phyloP scores from a whole-genome alignment of 768 basidiomycete genomes.

The Coprinopsis marcescibilis region DNA sequence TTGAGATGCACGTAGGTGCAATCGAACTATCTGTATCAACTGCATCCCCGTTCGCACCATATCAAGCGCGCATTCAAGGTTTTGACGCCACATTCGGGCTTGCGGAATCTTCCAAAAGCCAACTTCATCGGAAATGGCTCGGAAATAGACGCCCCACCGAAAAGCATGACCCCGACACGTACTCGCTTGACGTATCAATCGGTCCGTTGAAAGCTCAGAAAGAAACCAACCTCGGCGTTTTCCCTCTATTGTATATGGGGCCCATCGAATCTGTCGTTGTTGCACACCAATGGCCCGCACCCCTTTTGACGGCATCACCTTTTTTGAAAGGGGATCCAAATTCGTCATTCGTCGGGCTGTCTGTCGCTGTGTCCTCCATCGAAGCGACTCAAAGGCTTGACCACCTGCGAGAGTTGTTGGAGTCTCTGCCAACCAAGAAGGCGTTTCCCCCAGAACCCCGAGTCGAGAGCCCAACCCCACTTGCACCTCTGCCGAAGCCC shows the following conservation, averaged over 20 bases:
- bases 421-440: slow-evolving; percentile 15
- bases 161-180: slow-evolving; percentile 42
- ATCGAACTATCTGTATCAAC: slow-evolving; percentile 39
- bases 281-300: slow-evolving; percentile 56
- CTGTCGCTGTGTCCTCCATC: slow-evolving; percentile 36
- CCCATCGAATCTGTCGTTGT: slow-evolving; percentile 35
- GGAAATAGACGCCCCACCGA: slow-evolving; percentile 34
- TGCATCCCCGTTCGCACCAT: slow-evolving; percentile 28
- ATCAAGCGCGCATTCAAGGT: slow-evolving; percentile 38
- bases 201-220: slow-evolving; percentile 42
- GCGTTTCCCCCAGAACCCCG: slow-evolving; percentile 13
- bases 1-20: slow-evolving; percentile 40
- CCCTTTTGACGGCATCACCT: slow-evolving; percentile 42
- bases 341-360: slow-evolving; percentile 47
- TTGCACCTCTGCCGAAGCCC: slow-evolving; percentile 17
- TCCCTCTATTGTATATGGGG: slow-evolving; percentile 41
- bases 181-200: slow-evolving; percentile 38
- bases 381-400: slow-evolving; percentile 52
- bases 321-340: slow-evolving; percentile 56
- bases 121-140: slow-evolving; percentile 47
- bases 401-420: slow-evolving; percentile 38
- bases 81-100: slow-evolving; percentile 36
- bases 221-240: slow-evolving; percentile 25
- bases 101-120: slow-evolving; percentile 39
- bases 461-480: slow-evolving; percentile 5